These are phyloP conservation scores for Boechera stricta DNA, from an alignment of 345 rosid species.

Conservation along the genomic window DNA sequence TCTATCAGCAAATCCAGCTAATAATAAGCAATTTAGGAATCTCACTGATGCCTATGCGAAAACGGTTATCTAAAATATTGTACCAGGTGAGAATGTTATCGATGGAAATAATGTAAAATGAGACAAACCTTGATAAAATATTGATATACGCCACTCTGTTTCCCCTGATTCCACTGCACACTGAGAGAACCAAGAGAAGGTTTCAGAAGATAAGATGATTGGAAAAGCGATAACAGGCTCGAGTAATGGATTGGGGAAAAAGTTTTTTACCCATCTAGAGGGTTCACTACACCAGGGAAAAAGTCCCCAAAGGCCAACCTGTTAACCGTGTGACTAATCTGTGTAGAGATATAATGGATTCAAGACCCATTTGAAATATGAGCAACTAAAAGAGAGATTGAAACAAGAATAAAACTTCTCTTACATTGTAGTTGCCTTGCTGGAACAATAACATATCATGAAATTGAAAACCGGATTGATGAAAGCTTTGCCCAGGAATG, in stretches of 20 bases:
- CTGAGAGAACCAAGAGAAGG: slow-evolving; percentile 45
- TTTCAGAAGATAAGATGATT: slow-evolving; percentile 21
- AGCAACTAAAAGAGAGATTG: not conserved
- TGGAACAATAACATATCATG: slow-evolving; percentile 73
- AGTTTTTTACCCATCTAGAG: slow-evolving; percentile 72
- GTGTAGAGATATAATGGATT: slow-evolving; percentile 34
- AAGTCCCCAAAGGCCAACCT: slow-evolving; percentile 76
- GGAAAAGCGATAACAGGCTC: not conserved
- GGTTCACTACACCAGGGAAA: slow-evolving; percentile 90
- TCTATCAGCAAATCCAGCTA: not conserved
- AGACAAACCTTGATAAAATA: slow-evolving; percentile 79
- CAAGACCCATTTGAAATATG: slow-evolving; percentile 3
- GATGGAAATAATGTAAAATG: not conserved
- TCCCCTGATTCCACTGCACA: slow-evolving; percentile 76
- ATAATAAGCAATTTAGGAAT: not conserved
- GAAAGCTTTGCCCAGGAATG: slow-evolving; percentile 82
- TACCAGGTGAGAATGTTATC: not conserved
- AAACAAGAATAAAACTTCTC: slow-evolving; percentile 33
- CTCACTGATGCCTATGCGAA: not conserved
- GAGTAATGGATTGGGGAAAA: slow-evolving; percentile 13
- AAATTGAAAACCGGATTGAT: slow-evolving; percentile 67
- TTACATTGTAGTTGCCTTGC: slow-evolving; percentile 78
- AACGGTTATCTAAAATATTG: not conserved
- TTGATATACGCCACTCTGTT: slow-evolving; percentile 85
- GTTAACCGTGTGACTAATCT: slow-evolving; percentile 85